Base-by-base conservation (phyloP, 2,329 filamentous ascomycete species). In the Claviceps maximensis region DNA sequence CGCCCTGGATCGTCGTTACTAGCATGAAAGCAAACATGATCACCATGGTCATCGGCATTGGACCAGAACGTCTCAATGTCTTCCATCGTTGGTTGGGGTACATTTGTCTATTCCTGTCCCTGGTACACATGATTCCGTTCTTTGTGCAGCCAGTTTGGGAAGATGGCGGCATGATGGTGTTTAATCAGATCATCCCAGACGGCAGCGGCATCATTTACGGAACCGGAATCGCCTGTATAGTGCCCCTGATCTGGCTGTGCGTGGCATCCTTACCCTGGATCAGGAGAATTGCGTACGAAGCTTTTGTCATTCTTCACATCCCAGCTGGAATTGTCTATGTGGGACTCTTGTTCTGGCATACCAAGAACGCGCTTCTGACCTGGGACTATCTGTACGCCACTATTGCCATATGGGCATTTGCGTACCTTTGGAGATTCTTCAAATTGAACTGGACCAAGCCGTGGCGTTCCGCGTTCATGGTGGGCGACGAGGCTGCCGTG, bases 71-170 rank as follows among this genome's bases (percentile, higher is more conserved):
- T 49, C 77, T 97, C 50, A 96, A 95, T 60, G 90, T 96, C 33
- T 78, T 96, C 55, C 91, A 97, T 69, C 82, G 91, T 60, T 97
- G 90, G 90, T 82, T 86, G 8, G 88, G 86, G 29, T 95, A 95
- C 64, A 71, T 96, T 12, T 93, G 86, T 62, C 74, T 95, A 1
- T 84, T 94, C 56, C 73, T 96, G 54, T 84, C 87, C 29, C 73
- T 96, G 52, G 76, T 95, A 19, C 91, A 97, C 64, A 87, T 84
- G 21, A 74, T 95, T 17, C 91, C 91, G 0, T 97, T 94, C 64
- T 95, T 95, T 61, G 69, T 96, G 53, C 89, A 89, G 53, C 89
- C 90, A 4, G 80, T 95, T 1, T 91, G 86, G 83, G 83, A 93
- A 55, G 82, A 89, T 55, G 82, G 80, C 29, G 87, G 87, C 41